These are phyloP conservation scores for Fusarium sp. DNA, from an alignment of 2,329 filamentous ascomycete species.

Conservation along the genomic window DNA sequence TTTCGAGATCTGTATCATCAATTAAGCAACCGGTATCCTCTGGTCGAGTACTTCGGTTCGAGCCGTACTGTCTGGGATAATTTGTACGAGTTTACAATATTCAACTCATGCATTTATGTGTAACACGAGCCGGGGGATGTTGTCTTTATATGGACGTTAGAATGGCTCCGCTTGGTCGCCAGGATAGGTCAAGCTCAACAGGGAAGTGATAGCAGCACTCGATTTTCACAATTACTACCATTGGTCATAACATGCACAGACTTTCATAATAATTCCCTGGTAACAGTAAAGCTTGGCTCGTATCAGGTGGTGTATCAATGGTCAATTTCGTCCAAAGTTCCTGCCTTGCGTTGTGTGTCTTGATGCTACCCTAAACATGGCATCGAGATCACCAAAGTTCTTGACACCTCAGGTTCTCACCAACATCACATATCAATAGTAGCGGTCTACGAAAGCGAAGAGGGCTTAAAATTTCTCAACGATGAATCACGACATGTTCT, in stretches of 20 bases:
- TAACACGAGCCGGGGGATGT: conserved; percentile 12
- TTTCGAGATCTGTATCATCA: background rate
- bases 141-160: conserved; percentile 31
- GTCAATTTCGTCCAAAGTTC: background rate
- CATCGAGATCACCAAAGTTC: background rate
- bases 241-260: conserved; percentile 25
- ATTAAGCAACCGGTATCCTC: background rate
- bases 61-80: background rate
- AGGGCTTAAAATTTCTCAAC: background rate
- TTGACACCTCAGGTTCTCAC: background rate
- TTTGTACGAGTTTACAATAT: background rate
- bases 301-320: background rate
- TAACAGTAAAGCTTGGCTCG: background rate
- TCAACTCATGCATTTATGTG: background rate
- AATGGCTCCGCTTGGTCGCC: conserved; percentile 15
- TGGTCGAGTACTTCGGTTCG: background rate
- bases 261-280: background rate
- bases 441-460: background rate
- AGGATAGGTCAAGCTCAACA: conserved; percentile 15
- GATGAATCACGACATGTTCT: conserved; percentile 21
- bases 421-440: background rate
- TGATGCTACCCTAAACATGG: conserved; percentile 21
- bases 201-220: conserved; percentile 6
- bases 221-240: conserved; percentile 7
- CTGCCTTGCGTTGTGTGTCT: background rate